These are phyloP conservation scores for Trypanosoma conorhini DNA, from an alignment of 208 protist genomes.

Conservation along the genomic window DNA sequence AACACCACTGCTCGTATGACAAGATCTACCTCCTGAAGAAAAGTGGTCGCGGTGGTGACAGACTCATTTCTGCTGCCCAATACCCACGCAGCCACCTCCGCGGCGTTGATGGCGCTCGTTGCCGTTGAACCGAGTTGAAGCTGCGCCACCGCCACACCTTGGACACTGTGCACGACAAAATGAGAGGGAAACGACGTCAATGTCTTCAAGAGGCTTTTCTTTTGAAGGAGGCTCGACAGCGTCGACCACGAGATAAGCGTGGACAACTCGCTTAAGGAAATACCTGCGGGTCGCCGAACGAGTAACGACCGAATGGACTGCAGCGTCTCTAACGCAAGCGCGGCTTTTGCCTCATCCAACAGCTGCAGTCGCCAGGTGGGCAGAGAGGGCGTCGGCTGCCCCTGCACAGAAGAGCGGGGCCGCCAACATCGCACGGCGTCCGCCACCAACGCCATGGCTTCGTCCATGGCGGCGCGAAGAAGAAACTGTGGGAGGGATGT, in stretches of 20 bases:
- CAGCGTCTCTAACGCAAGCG: slow-evolving; percentile 15
- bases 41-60: background rate
- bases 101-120: background rate
- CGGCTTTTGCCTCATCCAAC: slow-evolving; percentile 2
- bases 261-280: slow-evolving; percentile 23
- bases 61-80: background rate
- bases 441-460: slow-evolving; percentile 5
- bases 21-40: slow-evolving; percentile 23
- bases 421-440: slow-evolving; percentile 22
- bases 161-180: slow-evolving; percentile 17
- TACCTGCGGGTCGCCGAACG: slow-evolving; percentile 14
- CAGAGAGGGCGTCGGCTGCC: background rate
- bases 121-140: background rate
- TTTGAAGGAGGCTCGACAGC: slow-evolving; percentile 6
- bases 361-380: slow-evolving; percentile 21
- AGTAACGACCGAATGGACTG: slow-evolving; percentile 10
- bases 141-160: slow-evolving; percentile 12
- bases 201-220: slow-evolving; percentile 20
- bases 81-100: slow-evolving; percentile 18
- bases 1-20: slow-evolving; percentile 29
- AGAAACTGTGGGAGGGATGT: slow-evolving; percentile 4
- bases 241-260: slow-evolving; percentile 15
- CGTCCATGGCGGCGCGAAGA: background rate
- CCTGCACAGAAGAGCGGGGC: no score
- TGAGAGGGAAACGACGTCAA: slow-evolving; percentile 19